phyloP scores from a whole-genome alignment of 495 filamentous ascomycete genomes.

The Aspergillus bridgeri region DNA sequence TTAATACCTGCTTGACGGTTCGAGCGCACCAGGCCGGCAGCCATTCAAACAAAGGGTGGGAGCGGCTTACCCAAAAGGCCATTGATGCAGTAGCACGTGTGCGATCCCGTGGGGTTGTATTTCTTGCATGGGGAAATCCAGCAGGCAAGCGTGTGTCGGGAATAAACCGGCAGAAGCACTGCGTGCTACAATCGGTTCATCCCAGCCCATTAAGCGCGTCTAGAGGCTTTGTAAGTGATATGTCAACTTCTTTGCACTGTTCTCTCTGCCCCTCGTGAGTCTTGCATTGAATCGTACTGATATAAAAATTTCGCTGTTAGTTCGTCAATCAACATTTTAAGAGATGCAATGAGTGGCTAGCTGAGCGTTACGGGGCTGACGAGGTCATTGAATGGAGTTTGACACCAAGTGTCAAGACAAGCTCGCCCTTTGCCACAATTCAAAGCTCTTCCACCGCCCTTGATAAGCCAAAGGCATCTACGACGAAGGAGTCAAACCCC shows the following conservation, averaged over 20 bases:
- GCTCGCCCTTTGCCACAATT: slow-evolving; percentile 8
- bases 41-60: slow-evolving; percentile 84
- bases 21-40: slow-evolving; percentile 80
- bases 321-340: slow-evolving; percentile 86
- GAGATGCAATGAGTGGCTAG: slow-evolving; percentile 86
- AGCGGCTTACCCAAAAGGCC: slow-evolving; percentile 82
- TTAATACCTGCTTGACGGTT: slow-evolving; percentile 93
- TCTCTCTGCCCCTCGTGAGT: background rate
- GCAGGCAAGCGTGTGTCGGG: slow-evolving; percentile 70
- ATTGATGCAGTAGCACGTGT: slow-evolving; percentile 80
- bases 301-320: slow-evolving; percentile 29
- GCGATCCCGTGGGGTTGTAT: slow-evolving; percentile 78
- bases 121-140: slow-evolving; percentile 86
- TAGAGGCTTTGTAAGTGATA: slow-evolving; percentile 60
- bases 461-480: slow-evolving; percentile 7
- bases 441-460: slow-evolving; percentile 14
- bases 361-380: slow-evolving; percentile 67
- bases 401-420: slow-evolving; percentile 30
- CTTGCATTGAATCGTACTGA: background rate
- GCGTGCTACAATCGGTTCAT: slow-evolving; percentile 80
- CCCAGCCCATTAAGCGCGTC: slow-evolving; percentile 83
- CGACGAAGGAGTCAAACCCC: slow-evolving; percentile 4
- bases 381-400: slow-evolving; percentile 87
- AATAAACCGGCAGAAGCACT: slow-evolving; percentile 68
- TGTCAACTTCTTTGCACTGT: slow-evolving; percentile 23